Evolutionary conservation across 2,329 filamentous ascomycete genomes (phyloP).

Genomic region (Hypocrella siamensis): DNA sequence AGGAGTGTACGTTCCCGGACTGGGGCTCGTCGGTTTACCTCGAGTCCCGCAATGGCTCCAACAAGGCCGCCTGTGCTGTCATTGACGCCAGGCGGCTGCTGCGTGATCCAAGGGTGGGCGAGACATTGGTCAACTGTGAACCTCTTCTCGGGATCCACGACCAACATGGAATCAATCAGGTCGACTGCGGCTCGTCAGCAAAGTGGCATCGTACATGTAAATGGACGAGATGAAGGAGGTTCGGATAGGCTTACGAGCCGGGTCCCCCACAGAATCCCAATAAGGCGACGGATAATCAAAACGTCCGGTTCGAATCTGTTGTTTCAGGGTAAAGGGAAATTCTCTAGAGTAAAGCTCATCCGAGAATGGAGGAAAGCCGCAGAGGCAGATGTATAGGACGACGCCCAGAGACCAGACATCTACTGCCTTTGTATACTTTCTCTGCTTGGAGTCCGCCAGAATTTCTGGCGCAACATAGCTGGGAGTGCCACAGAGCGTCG

Average conservation of each 20-base stretch:
- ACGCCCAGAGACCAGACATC: conserved; percentile 97
- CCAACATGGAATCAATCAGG: conserved; percentile 88
- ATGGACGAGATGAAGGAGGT: background rate
- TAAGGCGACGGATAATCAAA: conserved; percentile 96
- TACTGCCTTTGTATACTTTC: conserved; percentile 87
- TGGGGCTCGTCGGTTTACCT: conserved; percentile 70
- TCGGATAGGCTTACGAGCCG: conserved; percentile 40
- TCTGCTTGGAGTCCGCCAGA: conserved; percentile 61
- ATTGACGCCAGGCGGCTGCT: conserved; percentile 41
- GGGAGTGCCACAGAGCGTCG: conserved; percentile 89
- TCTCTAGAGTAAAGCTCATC: conserved; percentile 74
- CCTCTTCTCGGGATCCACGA: conserved; percentile 68
- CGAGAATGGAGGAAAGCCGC: conserved; percentile 92
- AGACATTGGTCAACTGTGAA: conserved; percentile 86
- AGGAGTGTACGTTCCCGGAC: conserved; percentile 74
- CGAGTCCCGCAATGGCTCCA: conserved; percentile 66
- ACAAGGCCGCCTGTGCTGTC: conserved; percentile 90
- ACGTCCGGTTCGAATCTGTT: conserved; percentile 76
- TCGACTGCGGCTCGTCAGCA: conserved; percentile 36
- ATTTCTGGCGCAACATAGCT: conserved; percentile 96
- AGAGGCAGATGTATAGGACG: conserved; percentile 91
- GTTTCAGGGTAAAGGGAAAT: conserved; percentile 72
- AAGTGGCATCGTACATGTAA: no score
- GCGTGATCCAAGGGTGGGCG: conserved; percentile 76
- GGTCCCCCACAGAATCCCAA: conserved; percentile 50